Percentiles rank a stretch among this genome's conserved stretches.
Conservation (phyloP, 2,329 filamentous ascomycete genomes). For the Fusarium pilosicola region DNA sequence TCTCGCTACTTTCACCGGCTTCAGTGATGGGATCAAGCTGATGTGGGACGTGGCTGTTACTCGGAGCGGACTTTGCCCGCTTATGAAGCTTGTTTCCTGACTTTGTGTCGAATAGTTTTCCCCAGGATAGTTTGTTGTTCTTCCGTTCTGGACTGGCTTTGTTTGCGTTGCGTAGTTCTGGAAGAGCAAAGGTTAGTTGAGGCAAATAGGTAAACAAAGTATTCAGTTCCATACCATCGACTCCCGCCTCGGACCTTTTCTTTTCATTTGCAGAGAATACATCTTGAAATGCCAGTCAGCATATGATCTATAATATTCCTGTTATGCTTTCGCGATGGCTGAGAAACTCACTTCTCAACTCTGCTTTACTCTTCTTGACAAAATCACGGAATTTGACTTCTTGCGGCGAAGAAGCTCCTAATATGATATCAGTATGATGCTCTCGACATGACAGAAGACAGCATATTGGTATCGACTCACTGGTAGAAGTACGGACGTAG, state of each 20-base stretch:
- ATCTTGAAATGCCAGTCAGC: constrained; percentile 4
- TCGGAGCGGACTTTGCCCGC: constrained; percentile 18
- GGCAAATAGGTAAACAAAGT: not conserved
- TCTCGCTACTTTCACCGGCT: not conserved
- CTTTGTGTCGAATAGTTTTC: constrained; percentile 17
- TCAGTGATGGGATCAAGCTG: constrained; percentile 8
- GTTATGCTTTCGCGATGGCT: not conserved
- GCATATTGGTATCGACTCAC: not conserved
- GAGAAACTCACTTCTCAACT: constrained; percentile 15
- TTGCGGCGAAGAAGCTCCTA: not conserved
- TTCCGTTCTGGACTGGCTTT: not conserved
- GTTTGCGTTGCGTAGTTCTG: not conserved
- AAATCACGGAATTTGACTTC: constrained; percentile 14
- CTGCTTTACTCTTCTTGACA: constrained; percentile 7
- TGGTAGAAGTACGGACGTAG: not conserved
- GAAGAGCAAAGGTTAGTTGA: not conserved
- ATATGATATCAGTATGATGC: not conserved
- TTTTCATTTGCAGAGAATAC: not conserved
- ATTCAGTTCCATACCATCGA: constrained; percentile 8
- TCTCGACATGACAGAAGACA: not conserved
- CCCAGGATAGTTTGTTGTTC: constrained; percentile 1
- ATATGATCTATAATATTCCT: not conserved
- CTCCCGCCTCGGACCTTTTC: not conserved
- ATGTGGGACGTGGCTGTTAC: not conserved
- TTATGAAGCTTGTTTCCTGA: constrained; percentile 29